Conservation (phyloP, 1,284 basidiomycete genomes). For the Boletus holoroseus region DNA sequence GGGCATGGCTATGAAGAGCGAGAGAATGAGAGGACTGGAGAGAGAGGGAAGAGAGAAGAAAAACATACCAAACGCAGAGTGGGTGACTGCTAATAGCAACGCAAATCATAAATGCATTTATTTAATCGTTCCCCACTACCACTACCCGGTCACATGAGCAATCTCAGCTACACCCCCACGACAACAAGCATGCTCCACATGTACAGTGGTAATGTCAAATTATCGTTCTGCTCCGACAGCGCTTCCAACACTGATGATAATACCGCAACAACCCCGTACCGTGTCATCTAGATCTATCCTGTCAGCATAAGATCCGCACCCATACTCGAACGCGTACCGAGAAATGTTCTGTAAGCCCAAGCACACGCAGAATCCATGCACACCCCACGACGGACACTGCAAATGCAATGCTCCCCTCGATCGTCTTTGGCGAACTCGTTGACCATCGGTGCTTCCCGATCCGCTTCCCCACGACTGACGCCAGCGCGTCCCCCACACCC, state of each 20-base stretch:
- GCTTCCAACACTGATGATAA: conserved; percentile 78
- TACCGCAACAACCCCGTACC: conserved; percentile 54
- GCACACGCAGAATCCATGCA: conserved; percentile 66
- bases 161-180: conserved; percentile 25
- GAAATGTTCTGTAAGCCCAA: conserved; percentile 67
- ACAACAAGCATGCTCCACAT: conserved; percentile 77
- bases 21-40: background rate
- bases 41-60: background rate
- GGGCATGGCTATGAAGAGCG: conserved; percentile 3
- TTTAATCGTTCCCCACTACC: conserved; percentile 24
- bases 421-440: conserved; percentile 75
- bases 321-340: conserved; percentile 50
- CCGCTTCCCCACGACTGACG: conserved; percentile 87
- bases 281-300: conserved; percentile 40
- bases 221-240: conserved; percentile 89
- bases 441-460: conserved; percentile 83
- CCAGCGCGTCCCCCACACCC: conserved; percentile 92
- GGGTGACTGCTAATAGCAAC: background rate
- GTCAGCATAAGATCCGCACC: conserved; percentile 14
- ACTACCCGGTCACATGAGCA: conserved; percentile 27
- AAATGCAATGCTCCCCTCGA: conserved; percentile 89
- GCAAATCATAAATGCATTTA: conserved; percentile 7
- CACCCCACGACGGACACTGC: conserved; percentile 63
- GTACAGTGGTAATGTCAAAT: conserved; percentile 84
- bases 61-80: conserved; percentile 3